Base-by-base conservation (phyloP, 1,284 basidiomycete genomes). In the Cutaneotrichosporon dermatis region DNA sequence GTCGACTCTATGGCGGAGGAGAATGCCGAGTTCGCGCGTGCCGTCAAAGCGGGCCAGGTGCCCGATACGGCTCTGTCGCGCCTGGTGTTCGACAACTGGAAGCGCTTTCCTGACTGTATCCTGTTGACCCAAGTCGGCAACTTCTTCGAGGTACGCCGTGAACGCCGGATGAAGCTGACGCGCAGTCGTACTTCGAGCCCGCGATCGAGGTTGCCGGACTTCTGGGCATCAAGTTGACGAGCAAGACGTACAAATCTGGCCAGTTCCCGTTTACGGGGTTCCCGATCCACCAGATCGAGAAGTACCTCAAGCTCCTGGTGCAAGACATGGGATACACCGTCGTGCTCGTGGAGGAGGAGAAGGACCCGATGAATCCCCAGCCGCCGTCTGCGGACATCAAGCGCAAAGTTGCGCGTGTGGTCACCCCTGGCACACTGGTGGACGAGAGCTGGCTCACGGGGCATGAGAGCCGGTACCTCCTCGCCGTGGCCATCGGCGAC, bases 161-260 rank as follows among this genome's bases (percentile, higher is more conserved):
- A 4, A 1, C 0, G 2, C n/a, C n/a, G n/a, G n/a, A n/a, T n/a
- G n/a, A n/a, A 15, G 42, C 59, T 64, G 34, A 58, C 48, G 9
- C 37, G 64, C n/a, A 95, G 92, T 93, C 92, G 0, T 96, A 97
- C 75, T 96, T 94, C 70, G 87, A 90, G 48, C 93, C 94, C 80
- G 92, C 93, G 3, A 79, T 81, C 16, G 85, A 89, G 60, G 85
- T 97, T 9, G 82, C 92, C 3, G 80, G 81, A 15, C 78, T 93
- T 5, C 82, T 96, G 12, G 86, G 68, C 9, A 66, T 75, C 60
- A 71, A 71, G 51, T 64, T 76, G 25, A 73, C 73, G 6, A 65
- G 66, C 57, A 71, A 71, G 44, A 61, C 58, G 11, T 75, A 75
- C 82, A 51, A 82, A 83, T 54, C 45, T 44, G 61, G 56, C 5